Conservation (phyloP, 164 flowering plant species). For the Litsea cubeba region DNA sequence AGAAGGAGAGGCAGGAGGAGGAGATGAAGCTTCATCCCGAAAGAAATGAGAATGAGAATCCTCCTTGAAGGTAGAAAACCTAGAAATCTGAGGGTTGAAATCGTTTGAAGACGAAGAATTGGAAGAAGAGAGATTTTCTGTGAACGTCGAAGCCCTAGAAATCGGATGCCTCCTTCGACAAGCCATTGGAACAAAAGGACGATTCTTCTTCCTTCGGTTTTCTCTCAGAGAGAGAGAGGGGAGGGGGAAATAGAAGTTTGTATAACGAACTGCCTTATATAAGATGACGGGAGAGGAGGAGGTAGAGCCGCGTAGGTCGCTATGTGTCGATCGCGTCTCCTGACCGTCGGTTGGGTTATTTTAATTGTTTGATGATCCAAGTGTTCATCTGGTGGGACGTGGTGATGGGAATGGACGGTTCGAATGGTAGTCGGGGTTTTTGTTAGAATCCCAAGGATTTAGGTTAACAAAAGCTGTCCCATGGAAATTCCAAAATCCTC, state of each 20-base stretch:
- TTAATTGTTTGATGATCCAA: too few species aligned
- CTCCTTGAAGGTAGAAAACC: neutral
- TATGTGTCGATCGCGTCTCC: too few species aligned
- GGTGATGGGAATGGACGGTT: too few species aligned
- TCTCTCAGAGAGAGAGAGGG: neutral
- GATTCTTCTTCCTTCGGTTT: neutral
- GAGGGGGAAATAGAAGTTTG: neutral
- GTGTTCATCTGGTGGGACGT: too few species aligned
- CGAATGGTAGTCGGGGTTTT: too few species aligned
- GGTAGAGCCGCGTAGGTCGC: neutral
- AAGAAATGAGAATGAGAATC: neutral
- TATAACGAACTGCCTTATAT: neutral
- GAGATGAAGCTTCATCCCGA: constrained; percentile 8
- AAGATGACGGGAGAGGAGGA: neutral
- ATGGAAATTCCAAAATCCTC: too few species aligned
- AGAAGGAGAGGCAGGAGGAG: constrained; percentile 5
- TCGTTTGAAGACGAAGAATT: constrained; percentile 9
- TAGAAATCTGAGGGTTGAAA: neutral
- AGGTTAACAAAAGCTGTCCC: too few species aligned
- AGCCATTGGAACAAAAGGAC: constrained; percentile 28
- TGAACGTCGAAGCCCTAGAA: constrained; percentile 30
- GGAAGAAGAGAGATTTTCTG: neutral
- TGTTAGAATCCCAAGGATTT: too few species aligned
- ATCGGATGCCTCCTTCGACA: constrained; percentile 46
- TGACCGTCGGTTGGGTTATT: too few species aligned